Base-by-base conservation (phyloP, 2,329 filamentous ascomycete genomes). In the Seiridium unicorne region DNA sequence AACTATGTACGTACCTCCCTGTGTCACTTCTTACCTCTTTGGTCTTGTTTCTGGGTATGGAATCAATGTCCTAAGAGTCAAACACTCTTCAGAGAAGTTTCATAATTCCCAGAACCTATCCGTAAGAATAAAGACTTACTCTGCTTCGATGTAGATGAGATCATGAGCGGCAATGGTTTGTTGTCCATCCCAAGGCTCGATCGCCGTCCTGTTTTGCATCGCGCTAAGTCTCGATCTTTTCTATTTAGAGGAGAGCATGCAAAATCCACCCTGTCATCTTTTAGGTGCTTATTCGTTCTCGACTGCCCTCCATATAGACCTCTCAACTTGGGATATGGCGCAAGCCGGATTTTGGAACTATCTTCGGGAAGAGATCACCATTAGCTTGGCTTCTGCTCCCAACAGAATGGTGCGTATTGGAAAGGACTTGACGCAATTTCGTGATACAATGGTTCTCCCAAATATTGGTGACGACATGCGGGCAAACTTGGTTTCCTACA, bases 271-370 rank as follows among this genome's bases (percentile, higher is more conserved):
- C 46, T 48, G 46, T 32, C 46, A 48, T 32, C 46, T 48, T 18
- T 32, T 18, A 7, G 46, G 46, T 48, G 46, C 46, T 18, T 48
- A 18, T 48, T 48, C 46, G 18, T 48, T 48, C 46, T 48, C 46
- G n/a, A 48, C 46, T 32, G 46, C 46, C n/a, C 5, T 55, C 11
- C 10, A 35, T 13, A 35, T 55, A 8, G 51, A 55, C 36, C 31
- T 55, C 36, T 55, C 36, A 13, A 40, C 36, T 9, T 55, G 51
- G 51, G 36, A 55, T 18, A 18, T 55, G 11, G 3, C 36, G 10
- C 51, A 55, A 35, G 51, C 51, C 11, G 51, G 51, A 9, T 55
- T 36, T 34, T 55, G 51, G 51, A 55, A 55, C 36, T 55, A 55
- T 26, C 26, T 55, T 8, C 26, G 51, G n/a, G 51, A 55, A 40